These are phyloP conservation scores for Neurospora sp. DNA, from an alignment of 495 filamentous ascomycete species.

Conservation along the genomic window DNA sequence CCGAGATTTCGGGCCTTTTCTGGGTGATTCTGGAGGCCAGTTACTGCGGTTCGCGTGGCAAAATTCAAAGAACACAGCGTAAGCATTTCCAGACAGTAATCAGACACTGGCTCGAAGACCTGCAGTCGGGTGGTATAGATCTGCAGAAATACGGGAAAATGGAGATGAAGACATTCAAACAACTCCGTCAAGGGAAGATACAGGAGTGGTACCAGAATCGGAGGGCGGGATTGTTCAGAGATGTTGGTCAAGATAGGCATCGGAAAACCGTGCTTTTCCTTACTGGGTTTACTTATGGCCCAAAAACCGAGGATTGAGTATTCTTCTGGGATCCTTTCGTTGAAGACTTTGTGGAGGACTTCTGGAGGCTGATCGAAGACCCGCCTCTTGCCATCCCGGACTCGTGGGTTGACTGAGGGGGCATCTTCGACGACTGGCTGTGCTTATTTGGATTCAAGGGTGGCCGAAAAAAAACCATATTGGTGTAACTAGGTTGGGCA, in stretches of 20 bases:
- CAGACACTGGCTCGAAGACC: background rate
- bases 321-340: background rate
- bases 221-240: background rate
- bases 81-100: background rate
- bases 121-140: background rate
- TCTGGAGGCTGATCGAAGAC: background rate
- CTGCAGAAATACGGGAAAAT: background rate
- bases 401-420: background rate
- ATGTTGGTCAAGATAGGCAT: background rate
- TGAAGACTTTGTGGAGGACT: background rate
- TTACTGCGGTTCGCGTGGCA: background rate
- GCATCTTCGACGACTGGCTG: background rate
- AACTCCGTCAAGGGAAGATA: background rate
- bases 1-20: background rate
- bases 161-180: background rate
- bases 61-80: background rate
- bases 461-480: background rate
- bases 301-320: background rate
- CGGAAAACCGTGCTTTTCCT: background rate
- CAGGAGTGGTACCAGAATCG: background rate
- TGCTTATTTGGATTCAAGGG: background rate
- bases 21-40: background rate
- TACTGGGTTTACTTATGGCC: background rate
- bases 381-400: background rate
- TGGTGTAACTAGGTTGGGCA: background rate